Evolutionary conservation across 2,329 filamentous ascomycete species (phyloP), one percentile per base, ranked within the genome.

Genomic region (Aspergillus carbonarius): DNA sequence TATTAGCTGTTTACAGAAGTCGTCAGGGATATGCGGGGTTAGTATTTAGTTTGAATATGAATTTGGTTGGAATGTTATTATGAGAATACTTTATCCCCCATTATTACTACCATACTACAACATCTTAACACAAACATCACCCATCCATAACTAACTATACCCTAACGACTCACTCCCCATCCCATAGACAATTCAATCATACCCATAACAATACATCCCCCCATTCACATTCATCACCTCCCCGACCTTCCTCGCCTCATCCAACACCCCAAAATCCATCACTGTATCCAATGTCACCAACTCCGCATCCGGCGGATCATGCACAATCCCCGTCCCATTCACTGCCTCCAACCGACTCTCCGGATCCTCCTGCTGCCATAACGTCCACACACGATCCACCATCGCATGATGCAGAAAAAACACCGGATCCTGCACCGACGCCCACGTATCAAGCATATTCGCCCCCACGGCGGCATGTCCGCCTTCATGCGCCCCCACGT

Each of bases 341-440:
- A 63, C 25, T 27, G 56, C 59, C 13, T 8, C 10, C 17, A 47
- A 23, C 20, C 57, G 23, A 13, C 3, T 49, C n/a, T 42, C 47
- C 4, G 15, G 13, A 44, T 53, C 46, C 9, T 17, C 10, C 4
- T 17, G 37, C 59, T 63, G 61, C 61, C 61, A 63, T 8, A 55
- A 12, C 25, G 54, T 32, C 61, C 61, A 63, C 46, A 63, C 18
- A 6, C 56, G 56, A 34, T 63, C 61, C 17, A 61, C 54, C 54
- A 57, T 57, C 6, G 35, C 56, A 57, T 63, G 61, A 34, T 63
- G 61, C n/a, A 61, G 27, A 48, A 57, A 57, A 20, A 63, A 63
- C 2, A 52, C 25, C 10, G 61, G 61, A 17, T 63, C 61, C 39
- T 63, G 61, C 23, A 56, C 53, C 7, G 49, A 53, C 15, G 59